Conservation (phyloP, 345 rosid genomes). For the Acer yangbiense region DNA sequence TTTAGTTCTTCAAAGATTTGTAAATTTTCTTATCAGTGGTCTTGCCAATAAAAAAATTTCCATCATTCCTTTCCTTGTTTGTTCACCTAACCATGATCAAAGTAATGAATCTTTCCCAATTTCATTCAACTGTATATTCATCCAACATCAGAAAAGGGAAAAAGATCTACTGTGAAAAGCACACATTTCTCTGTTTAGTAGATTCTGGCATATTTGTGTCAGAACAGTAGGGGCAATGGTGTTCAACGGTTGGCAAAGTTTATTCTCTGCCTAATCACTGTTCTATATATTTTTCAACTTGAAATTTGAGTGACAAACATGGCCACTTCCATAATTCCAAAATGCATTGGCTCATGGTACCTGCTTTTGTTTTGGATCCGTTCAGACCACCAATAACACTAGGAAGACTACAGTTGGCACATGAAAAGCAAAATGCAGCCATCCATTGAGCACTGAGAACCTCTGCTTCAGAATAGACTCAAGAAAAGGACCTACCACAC, state of each 20-base stretch:
- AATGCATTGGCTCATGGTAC: not conserved
- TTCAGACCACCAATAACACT: slow-evolving; percentile 16
- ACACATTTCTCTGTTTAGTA: slow-evolving; percentile 4
- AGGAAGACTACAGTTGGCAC: slow-evolving; percentile 15
- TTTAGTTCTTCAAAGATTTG: not conserved
- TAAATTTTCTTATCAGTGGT: not conserved
- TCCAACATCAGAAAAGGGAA: slow-evolving; percentile 20
- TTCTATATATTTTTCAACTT: slow-evolving; percentile 13
- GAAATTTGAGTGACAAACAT: slow-evolving; percentile 19
- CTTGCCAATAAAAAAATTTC: not conserved
- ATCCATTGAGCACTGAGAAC: slow-evolving; percentile 23
- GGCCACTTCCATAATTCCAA: slow-evolving; percentile 16
- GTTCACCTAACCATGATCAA: slow-evolving; percentile 19
- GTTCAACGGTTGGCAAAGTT: slow-evolving; percentile 21
- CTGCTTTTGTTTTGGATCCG: slow-evolving; percentile 17
- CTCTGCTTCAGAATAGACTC: slow-evolving; percentile 23
- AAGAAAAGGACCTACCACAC: slow-evolving; percentile 11
- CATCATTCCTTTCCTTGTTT: slow-evolving; percentile 12
- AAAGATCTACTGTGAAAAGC: slow-evolving; percentile 13
- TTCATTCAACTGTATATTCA: slow-evolving; percentile 4
- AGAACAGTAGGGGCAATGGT: slow-evolving; percentile 12
- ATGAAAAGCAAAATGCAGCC: slow-evolving; percentile 19
- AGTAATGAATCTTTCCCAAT: not conserved
- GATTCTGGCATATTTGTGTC: slow-evolving; percentile 22
- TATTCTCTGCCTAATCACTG: slow-evolving; percentile 17